These are phyloP conservation scores for Taphrina deformans DNA, from an alignment of 1,139 yeast species.

Conservation along the genomic window DNA sequence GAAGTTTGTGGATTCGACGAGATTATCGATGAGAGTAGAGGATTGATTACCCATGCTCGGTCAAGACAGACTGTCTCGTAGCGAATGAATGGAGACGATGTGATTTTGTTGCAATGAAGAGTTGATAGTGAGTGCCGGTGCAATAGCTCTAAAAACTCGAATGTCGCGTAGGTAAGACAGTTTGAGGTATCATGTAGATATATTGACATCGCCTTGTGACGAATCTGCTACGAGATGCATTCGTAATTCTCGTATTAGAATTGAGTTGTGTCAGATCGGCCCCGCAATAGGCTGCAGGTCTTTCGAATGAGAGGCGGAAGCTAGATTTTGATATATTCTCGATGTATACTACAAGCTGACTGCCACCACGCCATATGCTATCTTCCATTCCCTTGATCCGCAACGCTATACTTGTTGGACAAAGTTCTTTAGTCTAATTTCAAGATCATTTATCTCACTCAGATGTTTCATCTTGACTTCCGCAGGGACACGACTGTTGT, in stretches of 20 bases:
- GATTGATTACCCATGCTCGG: constrained; percentile 32
- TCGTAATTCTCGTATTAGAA: neutral
- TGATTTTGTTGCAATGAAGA: too few relatives aligned
- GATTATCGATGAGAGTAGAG: constrained; percentile 30
- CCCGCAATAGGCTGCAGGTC: neutral
- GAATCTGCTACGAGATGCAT: neutral
- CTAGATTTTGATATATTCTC: too few relatives aligned
- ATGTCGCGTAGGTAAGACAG: too few relatives aligned
- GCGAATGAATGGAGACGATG: neutral
- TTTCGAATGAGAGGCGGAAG: too few relatives aligned
- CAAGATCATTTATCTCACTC: neutral
- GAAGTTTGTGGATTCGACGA: constrained; percentile 43
- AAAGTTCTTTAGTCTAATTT: neutral
- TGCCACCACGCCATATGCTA: too few relatives aligned
- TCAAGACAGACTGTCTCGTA: neutral
- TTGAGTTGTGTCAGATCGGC: neutral
- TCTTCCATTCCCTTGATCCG: too few relatives aligned
- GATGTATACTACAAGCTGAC: too few relatives aligned
- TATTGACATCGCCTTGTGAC: too few relatives aligned
- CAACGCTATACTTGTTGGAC: neutral
- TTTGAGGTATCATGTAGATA: too few relatives aligned
- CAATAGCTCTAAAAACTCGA: too few relatives aligned
- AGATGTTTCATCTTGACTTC: neutral
- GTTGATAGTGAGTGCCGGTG: too few relatives aligned
- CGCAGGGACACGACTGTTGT: neutral